Evolutionary conservation across 768 basidiomycete species (phyloP).

Genomic region (Collybia sordida): DNA sequence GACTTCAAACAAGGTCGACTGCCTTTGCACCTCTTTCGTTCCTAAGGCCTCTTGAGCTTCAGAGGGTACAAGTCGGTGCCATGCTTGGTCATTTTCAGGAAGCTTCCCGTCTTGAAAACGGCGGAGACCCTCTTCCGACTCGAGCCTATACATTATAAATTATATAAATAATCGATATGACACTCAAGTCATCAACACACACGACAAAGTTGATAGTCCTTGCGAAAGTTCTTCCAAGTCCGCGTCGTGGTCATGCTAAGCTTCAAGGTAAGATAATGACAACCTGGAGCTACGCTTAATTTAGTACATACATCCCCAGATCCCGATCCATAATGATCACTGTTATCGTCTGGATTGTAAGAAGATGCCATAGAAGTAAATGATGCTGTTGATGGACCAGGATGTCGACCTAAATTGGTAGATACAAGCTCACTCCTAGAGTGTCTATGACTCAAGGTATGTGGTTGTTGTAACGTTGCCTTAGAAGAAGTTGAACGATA

Average conservation of each 20-base stretch:
- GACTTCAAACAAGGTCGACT: conserved; percentile 86
- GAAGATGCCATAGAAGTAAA: conserved; percentile 35
- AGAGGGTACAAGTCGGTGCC: conserved; percentile 78
- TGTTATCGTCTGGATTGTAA: conserved; percentile 37
- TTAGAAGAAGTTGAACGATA: conserved; percentile 43
- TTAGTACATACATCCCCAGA: conserved; percentile 30
- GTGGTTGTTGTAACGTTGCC: conserved; percentile 20
- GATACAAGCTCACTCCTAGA: conserved; percentile 37
- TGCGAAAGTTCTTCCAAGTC: conserved; percentile 16
- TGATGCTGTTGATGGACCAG: conserved; percentile 17
- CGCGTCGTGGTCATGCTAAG: conserved; percentile 12
- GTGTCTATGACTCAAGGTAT: conserved; percentile 30
- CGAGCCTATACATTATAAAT: conserved; percentile 41
- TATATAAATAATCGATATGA: conserved; percentile 11
- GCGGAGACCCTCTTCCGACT: conserved; percentile 60
- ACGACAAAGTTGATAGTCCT: conserved; percentile 40
- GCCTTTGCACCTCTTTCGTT: conserved; percentile 78
- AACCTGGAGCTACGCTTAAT: background rate
- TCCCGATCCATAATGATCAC: conserved; percentile 26
- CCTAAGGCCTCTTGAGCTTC: conserved; percentile 70
- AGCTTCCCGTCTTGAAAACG: conserved; percentile 70
- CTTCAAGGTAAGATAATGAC: background rate
- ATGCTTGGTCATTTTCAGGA: conserved; percentile 71
- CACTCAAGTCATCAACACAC: conserved; percentile 19
- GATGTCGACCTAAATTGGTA: conserved; percentile 17